A percentile compares a stretch with the other conserved stretches of the same genome.
These are phyloP conservation scores for Suhomyces sp. DNA, from an alignment of 805 yeast species.

Conservation along the genomic window DNA sequence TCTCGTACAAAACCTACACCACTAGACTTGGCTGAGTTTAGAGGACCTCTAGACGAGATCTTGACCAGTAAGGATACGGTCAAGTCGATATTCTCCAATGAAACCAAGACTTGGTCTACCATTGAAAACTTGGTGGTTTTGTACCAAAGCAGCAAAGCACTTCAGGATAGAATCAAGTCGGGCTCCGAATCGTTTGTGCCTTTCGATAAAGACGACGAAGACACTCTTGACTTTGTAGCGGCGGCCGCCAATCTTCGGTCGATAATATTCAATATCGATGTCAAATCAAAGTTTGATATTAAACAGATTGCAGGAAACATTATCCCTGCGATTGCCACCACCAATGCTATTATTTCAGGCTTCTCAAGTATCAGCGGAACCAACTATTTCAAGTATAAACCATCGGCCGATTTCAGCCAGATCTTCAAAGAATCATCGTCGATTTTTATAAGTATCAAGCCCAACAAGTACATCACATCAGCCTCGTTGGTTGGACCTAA, in stretches of 20 bases:
- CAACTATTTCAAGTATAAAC: conserved; percentile 37
- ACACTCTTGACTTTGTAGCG: conserved; percentile 82
- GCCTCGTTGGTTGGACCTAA: conserved; percentile 63
- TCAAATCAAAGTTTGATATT: conserved; percentile 76
- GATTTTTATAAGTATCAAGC: conserved; percentile 41
- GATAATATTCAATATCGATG: conserved; percentile 61
- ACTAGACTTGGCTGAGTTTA: conserved; percentile 33
- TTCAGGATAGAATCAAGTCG: conserved; percentile 47
- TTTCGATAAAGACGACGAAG: conserved; percentile 95
- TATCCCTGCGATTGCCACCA: conserved; percentile 97
- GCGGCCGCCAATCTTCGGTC: conserved; percentile 83
- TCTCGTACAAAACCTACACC: conserved; percentile 68
- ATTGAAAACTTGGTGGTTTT: conserved; percentile 64
- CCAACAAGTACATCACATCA: conserved; percentile 63
- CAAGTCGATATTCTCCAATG: conserved; percentile 17
- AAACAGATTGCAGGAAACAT: conserved; percentile 97
- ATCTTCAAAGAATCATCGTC: conserved; percentile 21
- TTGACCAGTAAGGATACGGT: conserved; percentile 15
- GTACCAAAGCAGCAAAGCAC: conserved; percentile 40
- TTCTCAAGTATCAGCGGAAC: conserved; percentile 74
- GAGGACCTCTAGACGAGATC: conserved; percentile 9
- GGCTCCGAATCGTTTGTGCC: conserved; percentile 42
- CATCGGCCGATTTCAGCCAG: conserved; percentile 26
- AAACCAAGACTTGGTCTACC: conserved; percentile 57
- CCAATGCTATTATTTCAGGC: conserved; percentile 94